These are phyloP conservation scores for Verticillium tricorpus DNA, from an alignment of 2,329 filamentous ascomycete species.

Conservation along the genomic window DNA sequence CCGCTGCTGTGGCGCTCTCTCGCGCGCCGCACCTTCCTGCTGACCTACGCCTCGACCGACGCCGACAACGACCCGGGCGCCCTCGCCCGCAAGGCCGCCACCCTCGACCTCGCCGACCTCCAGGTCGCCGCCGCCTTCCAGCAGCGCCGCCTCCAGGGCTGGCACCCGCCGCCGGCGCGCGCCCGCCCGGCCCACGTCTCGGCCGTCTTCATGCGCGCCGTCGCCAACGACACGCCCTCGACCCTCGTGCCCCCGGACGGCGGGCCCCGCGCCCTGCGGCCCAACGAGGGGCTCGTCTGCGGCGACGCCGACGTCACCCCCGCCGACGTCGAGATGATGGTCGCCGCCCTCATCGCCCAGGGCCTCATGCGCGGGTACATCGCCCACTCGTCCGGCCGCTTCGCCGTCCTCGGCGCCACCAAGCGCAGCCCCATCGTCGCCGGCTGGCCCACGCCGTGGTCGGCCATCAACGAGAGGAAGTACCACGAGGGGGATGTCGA, in stretches of 20 bases:
- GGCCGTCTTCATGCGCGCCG: conserved; percentile 46
- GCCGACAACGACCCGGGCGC: conserved; percentile 35
- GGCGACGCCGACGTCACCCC: conserved; percentile 57
- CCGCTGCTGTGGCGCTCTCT: conserved; percentile 82
- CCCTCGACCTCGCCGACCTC: conserved; percentile 68
- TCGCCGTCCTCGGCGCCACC: conserved; percentile 75
- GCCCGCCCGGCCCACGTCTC: conserved; percentile 39
- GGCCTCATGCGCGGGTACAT: conserved; percentile 81
- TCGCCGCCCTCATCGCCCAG: conserved; percentile 74
- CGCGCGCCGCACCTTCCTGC: conserved; percentile 69
- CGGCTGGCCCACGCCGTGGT: conserved; percentile 73
- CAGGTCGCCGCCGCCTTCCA: conserved; percentile 59
- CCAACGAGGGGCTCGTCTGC: conserved; percentile 57
- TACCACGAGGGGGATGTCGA: conserved; percentile 49
- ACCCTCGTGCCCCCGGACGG: conserved; percentile 45
- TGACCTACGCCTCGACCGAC: conserved; percentile 68
- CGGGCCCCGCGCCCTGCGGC: conserved; percentile 42
- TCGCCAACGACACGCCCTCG: conserved; percentile 40
- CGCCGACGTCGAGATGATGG: conserved; percentile 69
- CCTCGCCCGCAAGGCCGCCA: conserved; percentile 61
- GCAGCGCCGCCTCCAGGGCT: conserved; percentile 60
- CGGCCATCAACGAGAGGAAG: conserved; percentile 59
- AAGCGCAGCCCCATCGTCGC: conserved; percentile 59
- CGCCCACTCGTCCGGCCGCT: conserved; percentile 68
- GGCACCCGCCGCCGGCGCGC: conserved; percentile 33